Conservation (phyloP, 352 stramenopile species). For the Plasmopara viticola region DNA sequence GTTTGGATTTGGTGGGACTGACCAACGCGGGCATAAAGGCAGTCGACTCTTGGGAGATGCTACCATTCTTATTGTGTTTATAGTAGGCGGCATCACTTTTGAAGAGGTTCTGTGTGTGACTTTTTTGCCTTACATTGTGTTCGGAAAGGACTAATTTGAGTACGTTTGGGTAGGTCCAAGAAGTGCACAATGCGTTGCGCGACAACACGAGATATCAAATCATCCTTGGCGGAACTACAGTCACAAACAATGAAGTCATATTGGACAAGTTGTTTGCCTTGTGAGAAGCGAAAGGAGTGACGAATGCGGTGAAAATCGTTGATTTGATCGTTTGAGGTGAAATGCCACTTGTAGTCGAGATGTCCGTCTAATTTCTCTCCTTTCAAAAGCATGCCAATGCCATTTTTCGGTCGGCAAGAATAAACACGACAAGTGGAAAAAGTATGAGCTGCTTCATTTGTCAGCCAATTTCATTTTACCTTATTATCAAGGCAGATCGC, state of each 20-base stretch:
- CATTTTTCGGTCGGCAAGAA: no score
- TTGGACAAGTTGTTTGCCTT: conserved; percentile 47
- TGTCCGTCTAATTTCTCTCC: no score
- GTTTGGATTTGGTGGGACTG: conserved; percentile 51
- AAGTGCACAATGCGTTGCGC: conserved; percentile 49
- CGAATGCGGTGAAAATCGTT: no score
- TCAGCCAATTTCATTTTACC: no score
- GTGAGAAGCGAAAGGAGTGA: no score
- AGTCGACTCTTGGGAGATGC: conserved; percentile 33
- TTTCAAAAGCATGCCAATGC: no score
- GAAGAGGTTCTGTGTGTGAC: conserved; percentile 38
- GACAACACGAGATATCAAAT: conserved; percentile 48
- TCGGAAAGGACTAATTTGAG: neutral
- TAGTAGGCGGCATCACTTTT: conserved; percentile 73
- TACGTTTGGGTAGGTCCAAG: conserved; percentile 43
- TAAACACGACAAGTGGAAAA: no score
- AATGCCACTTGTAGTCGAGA: no score
- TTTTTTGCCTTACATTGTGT: neutral
- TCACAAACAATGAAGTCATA: conserved; percentile 65
- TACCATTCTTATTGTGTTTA: conserved; percentile 55
- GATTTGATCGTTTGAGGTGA: no score
- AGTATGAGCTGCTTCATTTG: no score
- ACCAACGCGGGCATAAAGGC: conserved; percentile 12
- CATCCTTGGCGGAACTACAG: conserved; percentile 63
- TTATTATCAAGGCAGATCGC: no score